phyloP scores from a whole-genome alignment of 208 protist genomes.

The Crithidia bombi region DNA sequence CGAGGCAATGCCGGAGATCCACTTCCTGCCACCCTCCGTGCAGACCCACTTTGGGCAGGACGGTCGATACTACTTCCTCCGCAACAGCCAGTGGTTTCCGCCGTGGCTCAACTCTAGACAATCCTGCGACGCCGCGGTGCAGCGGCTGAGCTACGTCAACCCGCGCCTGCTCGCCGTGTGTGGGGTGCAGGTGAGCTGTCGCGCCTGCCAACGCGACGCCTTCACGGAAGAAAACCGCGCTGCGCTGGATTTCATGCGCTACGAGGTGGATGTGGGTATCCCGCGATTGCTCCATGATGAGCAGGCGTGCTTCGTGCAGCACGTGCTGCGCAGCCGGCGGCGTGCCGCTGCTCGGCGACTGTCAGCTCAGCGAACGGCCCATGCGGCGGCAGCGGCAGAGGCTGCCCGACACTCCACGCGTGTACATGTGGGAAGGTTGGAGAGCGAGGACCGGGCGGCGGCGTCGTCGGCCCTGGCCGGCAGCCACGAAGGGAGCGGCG shows the following conservation, averaged over 20 bases:
- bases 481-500: background rate
- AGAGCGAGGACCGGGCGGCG: background rate
- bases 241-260: constrained; percentile 45
- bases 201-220: constrained; percentile 42
- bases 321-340: constrained; percentile 18
- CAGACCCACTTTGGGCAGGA: constrained; percentile 49
- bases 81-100: constrained; percentile 47
- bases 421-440: background rate
- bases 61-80: constrained; percentile 53
- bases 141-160: constrained; percentile 42
- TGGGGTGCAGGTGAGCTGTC: constrained; percentile 41
- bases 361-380: background rate
- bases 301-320: constrained; percentile 26
- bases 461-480: background rate
- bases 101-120: constrained; percentile 46
- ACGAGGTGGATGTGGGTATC: constrained; percentile 43
- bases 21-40: constrained; percentile 42
- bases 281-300: constrained; percentile 32
- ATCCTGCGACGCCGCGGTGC: constrained; percentile 20
- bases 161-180: constrained; percentile 37
- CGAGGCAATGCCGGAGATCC: constrained; percentile 20
- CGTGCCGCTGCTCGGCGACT: constrained; percentile 19
- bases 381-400: constrained; percentile 1
- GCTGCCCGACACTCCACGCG: background rate
- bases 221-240: constrained; percentile 40